Conservation (phyloP, 306 rosid species). For the Malus orientalis region DNA sequence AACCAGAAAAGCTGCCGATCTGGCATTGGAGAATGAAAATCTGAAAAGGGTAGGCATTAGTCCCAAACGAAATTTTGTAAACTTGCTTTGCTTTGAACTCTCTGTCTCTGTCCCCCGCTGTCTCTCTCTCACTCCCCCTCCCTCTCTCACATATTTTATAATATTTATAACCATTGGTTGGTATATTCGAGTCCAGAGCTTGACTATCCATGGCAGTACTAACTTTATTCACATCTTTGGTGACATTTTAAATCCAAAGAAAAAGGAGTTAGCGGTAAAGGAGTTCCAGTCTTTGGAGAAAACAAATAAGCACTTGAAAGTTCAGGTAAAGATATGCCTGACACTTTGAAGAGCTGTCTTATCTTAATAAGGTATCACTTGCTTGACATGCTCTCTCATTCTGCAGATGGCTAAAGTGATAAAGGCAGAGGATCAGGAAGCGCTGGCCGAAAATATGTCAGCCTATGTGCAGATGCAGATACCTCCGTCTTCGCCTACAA, state of each 20-base stretch:
- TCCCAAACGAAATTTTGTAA: slow-evolving; percentile 11
- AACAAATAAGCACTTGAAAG: slow-evolving; percentile 65
- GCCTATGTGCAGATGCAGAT: slow-evolving; percentile 34
- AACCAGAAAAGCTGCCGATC: slow-evolving; percentile 64
- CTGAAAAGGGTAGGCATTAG: slow-evolving; percentile 54
- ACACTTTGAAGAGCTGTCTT: slow-evolving; percentile 6
- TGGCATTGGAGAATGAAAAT: slow-evolving; percentile 63
- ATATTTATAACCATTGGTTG: neutral
- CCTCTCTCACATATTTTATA: too few relatives aligned
- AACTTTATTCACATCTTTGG: slow-evolving; percentile 13
- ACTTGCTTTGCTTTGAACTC: neutral
- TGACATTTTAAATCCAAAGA: slow-evolving; percentile 42
- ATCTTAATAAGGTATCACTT: neutral
- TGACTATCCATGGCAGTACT: neutral
- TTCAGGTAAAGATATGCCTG: slow-evolving; percentile 42
- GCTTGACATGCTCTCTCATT: slow-evolving; percentile 21
- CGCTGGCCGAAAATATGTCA: slow-evolving; percentile 26
- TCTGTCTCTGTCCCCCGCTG: neutral
- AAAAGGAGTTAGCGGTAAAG: slow-evolving; percentile 68
- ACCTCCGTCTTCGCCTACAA: slow-evolving; percentile 33
- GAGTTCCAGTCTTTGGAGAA: slow-evolving; percentile 70
- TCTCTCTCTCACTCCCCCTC: neutral
- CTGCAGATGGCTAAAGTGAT: slow-evolving; percentile 53
- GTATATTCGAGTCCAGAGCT: slow-evolving; percentile 3
- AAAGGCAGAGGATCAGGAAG: slow-evolving; percentile 41